phyloP scores from a whole-genome alignment of 495 filamentous ascomycete species.

The Pyronema domesticum region DNA sequence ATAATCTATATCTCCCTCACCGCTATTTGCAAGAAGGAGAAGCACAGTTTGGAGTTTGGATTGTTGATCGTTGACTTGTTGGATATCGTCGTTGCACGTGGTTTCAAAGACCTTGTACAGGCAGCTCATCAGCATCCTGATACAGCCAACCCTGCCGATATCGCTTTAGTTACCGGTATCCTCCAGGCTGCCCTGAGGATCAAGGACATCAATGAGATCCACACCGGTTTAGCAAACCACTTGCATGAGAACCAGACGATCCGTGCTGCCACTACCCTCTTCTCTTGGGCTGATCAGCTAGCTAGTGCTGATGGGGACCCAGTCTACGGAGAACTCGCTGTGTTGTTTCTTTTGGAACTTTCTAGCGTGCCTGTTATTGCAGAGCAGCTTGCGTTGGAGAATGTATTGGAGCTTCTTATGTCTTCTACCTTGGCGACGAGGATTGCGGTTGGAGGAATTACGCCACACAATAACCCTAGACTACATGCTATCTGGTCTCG shows the following conservation, averaged over 20 bases:
- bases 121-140: conserved; percentile 28
- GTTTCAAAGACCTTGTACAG: conserved; percentile 54
- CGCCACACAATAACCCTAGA: conserved; percentile 36
- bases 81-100: conserved; percentile 57
- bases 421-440: conserved; percentile 57
- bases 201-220: conserved; percentile 42
- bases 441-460: conserved; percentile 49
- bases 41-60: conserved; percentile 14
- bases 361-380: conserved; percentile 66
- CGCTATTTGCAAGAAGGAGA: conserved; percentile 8
- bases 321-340: conserved; percentile 78
- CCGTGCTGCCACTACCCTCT: conserved; percentile 70
- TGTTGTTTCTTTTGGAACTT: conserved; percentile 74
- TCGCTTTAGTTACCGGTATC: conserved; percentile 76
- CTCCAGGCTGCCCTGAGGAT: conserved; percentile 64
- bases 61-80: conserved; percentile 36
- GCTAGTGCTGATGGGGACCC: conserved; percentile 52
- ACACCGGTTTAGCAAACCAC: conserved; percentile 43
- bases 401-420: conserved; percentile 54
- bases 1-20: conserved; percentile 62
- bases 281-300: conserved; percentile 82
- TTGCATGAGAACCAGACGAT: conserved; percentile 45
- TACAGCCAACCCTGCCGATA: conserved; percentile 40
- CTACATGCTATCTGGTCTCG: conserved; percentile 72
- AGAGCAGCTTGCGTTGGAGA: conserved; percentile 75